A percentile compares a stretch with the other conserved stretches of the same genome.
Evolutionary conservation across 1,284 basidiomycete genomes (phyloP).

Genomic region (Sporisorium iseilematis-ciliati): DNA sequence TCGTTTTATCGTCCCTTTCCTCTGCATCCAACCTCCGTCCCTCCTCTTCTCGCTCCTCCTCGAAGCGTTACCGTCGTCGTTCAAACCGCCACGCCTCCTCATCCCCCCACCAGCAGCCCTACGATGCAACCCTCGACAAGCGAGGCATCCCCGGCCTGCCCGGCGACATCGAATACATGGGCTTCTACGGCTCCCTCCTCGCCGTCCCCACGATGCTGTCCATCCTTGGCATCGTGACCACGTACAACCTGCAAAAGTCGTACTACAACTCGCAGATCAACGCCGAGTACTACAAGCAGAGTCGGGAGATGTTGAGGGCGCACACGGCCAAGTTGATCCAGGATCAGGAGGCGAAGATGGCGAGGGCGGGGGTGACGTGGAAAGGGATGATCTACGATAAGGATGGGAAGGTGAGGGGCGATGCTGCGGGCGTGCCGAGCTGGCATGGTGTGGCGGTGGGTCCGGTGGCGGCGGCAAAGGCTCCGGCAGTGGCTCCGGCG

Average conservation of each 20-base stretch:
- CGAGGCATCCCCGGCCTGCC: conserved; percentile 20
- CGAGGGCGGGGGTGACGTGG: conserved; percentile 19
- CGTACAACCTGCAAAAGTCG: conserved; percentile 38
- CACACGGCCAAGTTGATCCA: conserved; percentile 30
- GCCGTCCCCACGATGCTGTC: conserved; percentile 34
- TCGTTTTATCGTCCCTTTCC: too few species aligned
- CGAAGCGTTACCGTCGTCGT: too few species aligned
- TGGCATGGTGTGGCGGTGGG: conserved; percentile 1
- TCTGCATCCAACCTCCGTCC: too few species aligned
- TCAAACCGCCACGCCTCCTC: too few species aligned
- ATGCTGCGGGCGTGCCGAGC: conserved; percentile 6
- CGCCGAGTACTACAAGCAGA: conserved; percentile 32
- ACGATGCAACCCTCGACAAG: not conserved
- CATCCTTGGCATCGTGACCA: conserved; percentile 29
- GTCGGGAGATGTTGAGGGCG: conserved; percentile 15
- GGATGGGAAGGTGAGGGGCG: conserved; percentile 30
- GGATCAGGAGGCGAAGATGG: conserved; percentile 32
- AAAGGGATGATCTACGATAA: conserved; percentile 34
- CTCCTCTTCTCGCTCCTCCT: too few species aligned
- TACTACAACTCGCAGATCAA: conserved; percentile 38
- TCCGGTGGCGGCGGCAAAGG: not conserved
- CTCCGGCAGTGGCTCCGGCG: too few species aligned
- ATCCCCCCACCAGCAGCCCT: not conserved
- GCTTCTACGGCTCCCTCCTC: conserved; percentile 31
- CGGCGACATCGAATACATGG: conserved; percentile 42